A percentile compares a stretch with the other conserved stretches of the same genome.
phyloP scores from a whole-genome alignment of 1,284 basidiomycete genomes.

The Leccinum cinnamomeum region DNA sequence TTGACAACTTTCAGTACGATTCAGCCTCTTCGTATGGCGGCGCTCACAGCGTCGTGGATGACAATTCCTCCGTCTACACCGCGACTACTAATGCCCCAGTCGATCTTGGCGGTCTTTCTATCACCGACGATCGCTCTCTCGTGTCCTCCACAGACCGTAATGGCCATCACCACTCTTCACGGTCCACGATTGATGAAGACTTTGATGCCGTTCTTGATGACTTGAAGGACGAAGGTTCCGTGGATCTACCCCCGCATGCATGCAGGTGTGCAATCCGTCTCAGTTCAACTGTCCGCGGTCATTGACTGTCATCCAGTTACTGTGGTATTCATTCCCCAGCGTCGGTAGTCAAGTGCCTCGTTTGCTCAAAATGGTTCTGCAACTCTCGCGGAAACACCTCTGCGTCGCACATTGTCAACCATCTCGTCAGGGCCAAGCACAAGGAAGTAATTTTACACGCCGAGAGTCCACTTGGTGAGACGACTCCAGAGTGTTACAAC shows the following conservation, averaged over 20 bases:
- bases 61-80: constrained; percentile 84
- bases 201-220: constrained; percentile 87
- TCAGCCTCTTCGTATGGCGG: constrained; percentile 76
- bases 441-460: constrained; percentile 98
- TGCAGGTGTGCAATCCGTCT: constrained; percentile 71
- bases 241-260: constrained; percentile 87
- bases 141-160: constrained; percentile 43
- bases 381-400: constrained; percentile 99
- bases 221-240: constrained; percentile 79
- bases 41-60: constrained; percentile 72
- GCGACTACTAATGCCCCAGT: constrained; percentile 62
- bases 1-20: constrained; percentile 86
- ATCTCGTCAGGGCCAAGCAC: constrained; percentile 98
- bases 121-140: constrained; percentile 53
- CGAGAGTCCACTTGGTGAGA: constrained; percentile 95
- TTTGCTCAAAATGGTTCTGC: constrained; percentile 99
- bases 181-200: constrained; percentile 68
- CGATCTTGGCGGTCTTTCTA: constrained; percentile 66
- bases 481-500: constrained; percentile 97
- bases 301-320: constrained; percentile 59
- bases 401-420: constrained; percentile 98
- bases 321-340: constrained; percentile 99
- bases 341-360: constrained; percentile 94
- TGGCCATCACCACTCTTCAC: constrained; percentile 36
- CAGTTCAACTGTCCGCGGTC: background rate